These are phyloP conservation scores for Penicillium simplicissimum DNA, from an alignment of 495 filamentous ascomycete genomes.

Conservation along the genomic window DNA sequence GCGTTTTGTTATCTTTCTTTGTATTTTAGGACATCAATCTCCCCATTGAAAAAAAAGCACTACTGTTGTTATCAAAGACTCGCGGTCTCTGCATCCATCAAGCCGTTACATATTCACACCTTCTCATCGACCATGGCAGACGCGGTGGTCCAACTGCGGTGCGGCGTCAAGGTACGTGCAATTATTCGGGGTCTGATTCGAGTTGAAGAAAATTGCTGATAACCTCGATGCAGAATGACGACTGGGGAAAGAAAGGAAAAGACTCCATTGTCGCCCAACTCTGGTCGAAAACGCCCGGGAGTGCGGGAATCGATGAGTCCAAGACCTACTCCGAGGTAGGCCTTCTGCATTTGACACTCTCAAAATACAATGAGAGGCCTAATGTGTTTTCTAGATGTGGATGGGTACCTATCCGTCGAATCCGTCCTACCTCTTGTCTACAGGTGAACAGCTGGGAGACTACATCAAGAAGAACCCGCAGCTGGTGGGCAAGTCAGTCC, in stretches of 20 bases:
- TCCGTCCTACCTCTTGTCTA: constrained; percentile 61
- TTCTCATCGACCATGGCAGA: constrained; percentile 28
- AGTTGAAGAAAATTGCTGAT: neutral
- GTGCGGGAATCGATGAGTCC: constrained; percentile 37
- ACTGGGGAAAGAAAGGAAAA: constrained; percentile 50
- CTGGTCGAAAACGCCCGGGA: constrained; percentile 47
- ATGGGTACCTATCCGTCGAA: constrained; percentile 77
- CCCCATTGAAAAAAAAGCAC: neutral
- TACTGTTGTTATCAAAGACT: neutral
- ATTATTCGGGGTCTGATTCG: neutral
- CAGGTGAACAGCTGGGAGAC: constrained; percentile 63
- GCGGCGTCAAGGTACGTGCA: constrained; percentile 40
- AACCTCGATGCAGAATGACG: constrained; percentile 40
- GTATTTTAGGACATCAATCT: neutral
- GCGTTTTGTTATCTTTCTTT: neutral
- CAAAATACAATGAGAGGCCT: neutral
- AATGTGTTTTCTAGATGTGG: constrained; percentile 58
- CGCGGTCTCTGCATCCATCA: neutral
- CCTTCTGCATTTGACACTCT: neutral
- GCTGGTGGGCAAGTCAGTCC: constrained; percentile 63
- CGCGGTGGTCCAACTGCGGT: constrained; percentile 44
- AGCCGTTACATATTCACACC: neutral
- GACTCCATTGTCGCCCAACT: constrained; percentile 43
- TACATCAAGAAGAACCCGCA: constrained; percentile 65
- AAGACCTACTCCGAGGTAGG: constrained; percentile 49